Base-by-base conservation (phyloP, 345 rosid species). In the Ceriops zippeliana region DNA sequence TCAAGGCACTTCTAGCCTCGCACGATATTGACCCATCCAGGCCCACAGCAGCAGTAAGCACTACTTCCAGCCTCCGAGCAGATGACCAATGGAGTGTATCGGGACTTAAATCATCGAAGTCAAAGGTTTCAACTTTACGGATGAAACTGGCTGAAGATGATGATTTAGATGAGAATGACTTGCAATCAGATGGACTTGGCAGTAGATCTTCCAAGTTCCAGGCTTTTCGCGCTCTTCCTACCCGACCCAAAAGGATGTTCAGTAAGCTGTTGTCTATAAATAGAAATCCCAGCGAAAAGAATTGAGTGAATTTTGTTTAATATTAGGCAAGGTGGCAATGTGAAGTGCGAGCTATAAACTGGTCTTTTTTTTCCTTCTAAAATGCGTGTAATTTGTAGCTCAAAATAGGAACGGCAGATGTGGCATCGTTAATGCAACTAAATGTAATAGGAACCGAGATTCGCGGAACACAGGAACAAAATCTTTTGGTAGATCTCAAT, bases 81-180 rank as follows among this genome's bases (percentile, higher is more conserved):
- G 97, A 90, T 0, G 99, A 91, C 65, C 96, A 83, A 58, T 95
- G 99, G 97, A 95, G 99, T 74, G 88, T 90, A 46, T 90, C 98
- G 27, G 97, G 92, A 60, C 85, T 91, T 20, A 91, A 82, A 70
- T 88, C 97, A 0, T 96, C 93, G 0, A 88, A 81, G 70, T 80
- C 96, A 10, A 88, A 80, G 78, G 58, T 81, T 67, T 82, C 97
- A 17, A 90, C 99, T 62, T 63, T 91, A 69, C 80, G 85, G 77
- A 91, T 90, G 92, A 95, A 95, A 74, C 65, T 95, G 19, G 96
- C 89, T 0, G 96, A 90, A 81, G 96, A 90, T 34, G 89, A 86
- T 57, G 88, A 85, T 63, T 35, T 86, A 69, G 93, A 88, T 1
- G 97, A 79, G 31, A 81, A 72, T 19, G 87, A 82, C 59, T 57